These are phyloP conservation scores for Saturnispora besseyi DNA, from an alignment of 805 yeast species.

Conservation along the genomic window DNA sequence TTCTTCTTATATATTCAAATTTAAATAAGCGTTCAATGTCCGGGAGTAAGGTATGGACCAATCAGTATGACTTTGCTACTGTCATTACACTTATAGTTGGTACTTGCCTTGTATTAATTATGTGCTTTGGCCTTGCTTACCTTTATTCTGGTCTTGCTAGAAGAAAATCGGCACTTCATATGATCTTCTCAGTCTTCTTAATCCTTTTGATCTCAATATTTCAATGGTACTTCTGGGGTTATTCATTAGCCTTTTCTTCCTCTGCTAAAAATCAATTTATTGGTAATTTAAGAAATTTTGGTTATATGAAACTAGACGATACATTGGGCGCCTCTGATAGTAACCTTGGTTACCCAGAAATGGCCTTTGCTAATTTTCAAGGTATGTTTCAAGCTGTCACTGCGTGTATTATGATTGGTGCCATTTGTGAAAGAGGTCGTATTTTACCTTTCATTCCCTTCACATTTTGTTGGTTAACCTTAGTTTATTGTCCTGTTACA, in stretches of 20 bases:
- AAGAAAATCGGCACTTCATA: slow-evolving; percentile 78
- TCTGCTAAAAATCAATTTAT: slow-evolving; percentile 77
- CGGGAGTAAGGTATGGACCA: slow-evolving; percentile 8
- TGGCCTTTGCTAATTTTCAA: slow-evolving; percentile 80
- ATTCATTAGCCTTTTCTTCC: slow-evolving; percentile 78
- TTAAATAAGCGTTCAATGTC: not conserved
- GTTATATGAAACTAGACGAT: slow-evolving; percentile 62
- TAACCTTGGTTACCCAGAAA: slow-evolving; percentile 45
- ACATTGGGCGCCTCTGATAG: not conserved
- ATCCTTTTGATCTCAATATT: slow-evolving; percentile 40
- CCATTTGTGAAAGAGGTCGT: slow-evolving; percentile 88
- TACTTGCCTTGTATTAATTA: slow-evolving; percentile 68
- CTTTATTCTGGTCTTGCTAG: slow-evolving; percentile 87
- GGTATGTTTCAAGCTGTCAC: slow-evolving; percentile 92
- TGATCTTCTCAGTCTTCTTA: slow-evolving; percentile 73
- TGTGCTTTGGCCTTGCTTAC: slow-evolving; percentile 94
- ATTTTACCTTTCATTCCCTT: slow-evolving; percentile 78
- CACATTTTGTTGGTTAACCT: slow-evolving; percentile 78
- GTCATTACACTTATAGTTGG: slow-evolving; percentile 48
- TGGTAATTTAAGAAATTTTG: slow-evolving; percentile 79
- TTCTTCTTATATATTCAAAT: not conserved
- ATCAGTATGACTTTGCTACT: slow-evolving; percentile 36
- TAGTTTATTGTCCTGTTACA: slow-evolving; percentile 91
- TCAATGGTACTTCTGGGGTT: slow-evolving; percentile 99
- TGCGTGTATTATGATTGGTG: slow-evolving; percentile 83